Evolutionary conservation across 2,329 filamentous ascomycete species (phyloP).

Genomic region (Fusarium secorum): DNA sequence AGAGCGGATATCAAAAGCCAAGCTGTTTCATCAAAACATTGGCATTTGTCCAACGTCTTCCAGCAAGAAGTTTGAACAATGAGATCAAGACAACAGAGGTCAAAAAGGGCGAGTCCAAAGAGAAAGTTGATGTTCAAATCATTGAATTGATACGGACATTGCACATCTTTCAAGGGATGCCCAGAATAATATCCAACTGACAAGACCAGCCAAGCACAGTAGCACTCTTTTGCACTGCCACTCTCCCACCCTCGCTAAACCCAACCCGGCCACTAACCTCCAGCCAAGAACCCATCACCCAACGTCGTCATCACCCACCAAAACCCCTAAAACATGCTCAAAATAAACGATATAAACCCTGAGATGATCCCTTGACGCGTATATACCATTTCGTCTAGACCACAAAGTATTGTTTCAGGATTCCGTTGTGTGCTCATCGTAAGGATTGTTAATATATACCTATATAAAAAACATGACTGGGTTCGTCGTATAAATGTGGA

Average conservation of each 20-base stretch:
- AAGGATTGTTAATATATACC: not conserved
- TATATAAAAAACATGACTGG: not conserved
- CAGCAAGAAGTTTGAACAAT: fast-evolving
- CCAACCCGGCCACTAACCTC: not conserved
- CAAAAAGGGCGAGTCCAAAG: not conserved
- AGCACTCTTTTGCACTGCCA: conserved; percentile 14
- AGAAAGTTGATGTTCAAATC: not conserved
- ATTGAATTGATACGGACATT: not conserved
- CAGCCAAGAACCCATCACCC: not conserved
- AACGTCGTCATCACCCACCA: not conserved
- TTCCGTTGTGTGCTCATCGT: not conserved
- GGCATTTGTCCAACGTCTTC: fast-evolving
- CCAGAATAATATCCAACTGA: not conserved
- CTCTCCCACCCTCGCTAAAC: conserved; percentile 5
- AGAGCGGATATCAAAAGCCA: not conserved
- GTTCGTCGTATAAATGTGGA: conserved; percentile 20
- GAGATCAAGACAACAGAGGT: fast-evolving
- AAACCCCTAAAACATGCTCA: not conserved
- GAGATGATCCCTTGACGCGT: not conserved
- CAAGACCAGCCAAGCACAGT: conserved; percentile 6
- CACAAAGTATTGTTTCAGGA: not conserved
- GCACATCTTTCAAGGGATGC: not conserved
- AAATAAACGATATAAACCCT: not conserved
- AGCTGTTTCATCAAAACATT: not conserved
- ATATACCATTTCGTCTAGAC: not conserved